phyloP scores from a whole-genome alignment of 345 rosid genomes.

The Dovyalis caffra region DNA sequence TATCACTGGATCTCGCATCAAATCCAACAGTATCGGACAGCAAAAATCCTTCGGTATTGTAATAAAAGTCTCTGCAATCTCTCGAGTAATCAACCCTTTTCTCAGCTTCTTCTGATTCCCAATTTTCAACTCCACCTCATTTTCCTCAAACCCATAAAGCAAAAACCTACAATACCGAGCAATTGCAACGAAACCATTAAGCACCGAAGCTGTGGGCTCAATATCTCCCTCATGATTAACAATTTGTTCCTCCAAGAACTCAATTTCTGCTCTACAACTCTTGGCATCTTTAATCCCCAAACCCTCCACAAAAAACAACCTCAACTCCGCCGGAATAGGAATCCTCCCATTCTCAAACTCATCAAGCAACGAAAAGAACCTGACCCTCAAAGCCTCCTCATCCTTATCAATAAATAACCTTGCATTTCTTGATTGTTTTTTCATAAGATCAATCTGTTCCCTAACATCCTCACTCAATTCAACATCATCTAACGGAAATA shows the following conservation, averaged over 20 bases:
- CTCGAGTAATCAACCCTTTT: background rate
- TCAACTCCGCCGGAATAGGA: slow-evolving; percentile 39
- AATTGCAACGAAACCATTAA: slow-evolving; percentile 80
- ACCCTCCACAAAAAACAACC: slow-evolving; percentile 56
- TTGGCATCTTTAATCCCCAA: slow-evolving; percentile 58
- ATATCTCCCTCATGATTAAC: slow-evolving; percentile 73
- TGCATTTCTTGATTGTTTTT: slow-evolving; percentile 54
- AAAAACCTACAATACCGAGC: slow-evolving; percentile 74
- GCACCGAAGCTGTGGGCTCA: slow-evolving; percentile 77
- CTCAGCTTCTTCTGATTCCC: background rate
- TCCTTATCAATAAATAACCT: slow-evolving; percentile 56
- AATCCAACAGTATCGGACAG: background rate
- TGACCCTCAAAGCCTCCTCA: slow-evolving; percentile 62
- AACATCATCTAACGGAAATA: slow-evolving; percentile 59
- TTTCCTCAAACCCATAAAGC: slow-evolving; percentile 46
- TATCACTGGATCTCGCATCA: slow-evolving; percentile 8
- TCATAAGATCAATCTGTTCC: slow-evolving; percentile 78
- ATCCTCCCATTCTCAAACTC: slow-evolving; percentile 63
- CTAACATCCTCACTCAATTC: slow-evolving; percentile 64
- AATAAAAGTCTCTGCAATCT: background rate
- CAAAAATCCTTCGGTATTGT: background rate
- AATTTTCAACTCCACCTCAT: background rate
- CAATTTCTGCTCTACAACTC: slow-evolving; percentile 65
- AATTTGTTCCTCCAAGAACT: slow-evolving; percentile 89
- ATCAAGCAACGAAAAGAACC: slow-evolving; percentile 57